A percentile compares a stretch with the other conserved stretches of the same genome.
Conservation (phyloP, 176 grass and related monocot genomes). For the Oryza punctata region DNA sequence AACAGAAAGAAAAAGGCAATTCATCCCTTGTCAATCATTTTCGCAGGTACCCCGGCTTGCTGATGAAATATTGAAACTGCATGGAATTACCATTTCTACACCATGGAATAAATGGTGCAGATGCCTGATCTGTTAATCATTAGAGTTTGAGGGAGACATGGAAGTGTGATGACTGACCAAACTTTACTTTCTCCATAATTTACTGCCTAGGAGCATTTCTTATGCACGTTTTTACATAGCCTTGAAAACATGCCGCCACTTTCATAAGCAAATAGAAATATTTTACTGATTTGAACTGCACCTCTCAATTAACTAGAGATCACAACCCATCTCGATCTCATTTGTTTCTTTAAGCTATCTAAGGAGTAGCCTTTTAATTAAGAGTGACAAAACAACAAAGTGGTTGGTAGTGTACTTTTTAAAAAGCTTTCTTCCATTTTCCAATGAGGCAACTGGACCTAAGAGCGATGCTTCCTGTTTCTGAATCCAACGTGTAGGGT, state of each 20-base stretch:
- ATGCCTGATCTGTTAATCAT: background rate
- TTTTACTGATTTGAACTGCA: constrained; percentile 10
- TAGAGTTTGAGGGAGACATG: background rate
- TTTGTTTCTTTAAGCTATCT: constrained; percentile 35
- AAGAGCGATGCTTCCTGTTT: constrained; percentile 30
- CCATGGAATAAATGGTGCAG: background rate
- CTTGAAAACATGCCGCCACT: background rate
- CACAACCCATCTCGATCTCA: constrained; percentile 23
- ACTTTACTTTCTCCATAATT: background rate
- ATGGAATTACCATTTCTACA: background rate
- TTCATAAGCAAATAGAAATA: background rate
- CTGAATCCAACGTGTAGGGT: constrained; percentile 17
- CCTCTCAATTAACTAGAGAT: constrained; percentile 14
- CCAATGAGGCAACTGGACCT: constrained; percentile 20
- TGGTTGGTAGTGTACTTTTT: constrained; percentile 41
- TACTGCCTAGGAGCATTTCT: background rate
- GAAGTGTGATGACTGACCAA: constrained; percentile 20
- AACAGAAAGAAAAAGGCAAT: background rate
- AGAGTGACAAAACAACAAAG: constrained; percentile 35
- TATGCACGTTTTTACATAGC: background rate
- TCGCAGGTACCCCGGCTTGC: background rate
- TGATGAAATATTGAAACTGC: background rate
- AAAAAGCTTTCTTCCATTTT: constrained; percentile 38
- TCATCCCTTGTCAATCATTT: background rate
- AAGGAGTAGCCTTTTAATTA: constrained; percentile 23